Evolutionary conservation across 2,329 filamentous ascomycete genomes (phyloP), one percentile per base, ranked within the genome.

Genomic region (Alternaria sp.): DNA sequence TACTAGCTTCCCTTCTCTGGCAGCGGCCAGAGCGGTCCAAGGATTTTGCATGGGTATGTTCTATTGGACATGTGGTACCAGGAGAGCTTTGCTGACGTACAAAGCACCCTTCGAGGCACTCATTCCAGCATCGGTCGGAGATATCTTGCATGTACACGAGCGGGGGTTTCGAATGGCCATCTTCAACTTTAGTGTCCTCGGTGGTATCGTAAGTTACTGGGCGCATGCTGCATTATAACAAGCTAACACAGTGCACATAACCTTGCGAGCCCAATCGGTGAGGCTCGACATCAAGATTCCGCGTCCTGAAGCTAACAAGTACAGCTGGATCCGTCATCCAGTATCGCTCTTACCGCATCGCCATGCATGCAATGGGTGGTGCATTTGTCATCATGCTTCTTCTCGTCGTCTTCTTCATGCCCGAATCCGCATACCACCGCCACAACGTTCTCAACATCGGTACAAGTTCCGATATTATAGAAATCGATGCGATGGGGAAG

Each of bases 91-190:
- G 10, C 26, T 55, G 2, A 54, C 21, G 9, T 11, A 2, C 10
- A 11, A n/a, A 59, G 66, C 67, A 5, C 68, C 68, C 13, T 68
- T 71, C 17, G 68, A 71, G 42, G 68, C 68, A 5, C 54, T 71
- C 26, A 67, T 71, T n/a, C 68, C 68, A 4, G 57, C 67, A 11
- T 71, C 68, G 1, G 62, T 71, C 17, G 58, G 59, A 51, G 67
- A 71, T 33, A 61, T 69, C 13, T 71, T 65, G 66, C 61, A 70
- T 28, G 68, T 69, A 9, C 68, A 71, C 7, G 67, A 71, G 39
- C 63, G 68, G 31, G 68, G 68, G 1, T 62, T 69, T 13, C 44
- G 67, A 33, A 68, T 67, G 65, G 59, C 68, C 1, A 65, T 71
- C 13, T 71, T 71, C 58, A 71, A 71, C 33, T 61, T 71, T 7